Conservation (phyloP, 371 early-diverging fungal species). For the Mortierella sp. region DNA sequence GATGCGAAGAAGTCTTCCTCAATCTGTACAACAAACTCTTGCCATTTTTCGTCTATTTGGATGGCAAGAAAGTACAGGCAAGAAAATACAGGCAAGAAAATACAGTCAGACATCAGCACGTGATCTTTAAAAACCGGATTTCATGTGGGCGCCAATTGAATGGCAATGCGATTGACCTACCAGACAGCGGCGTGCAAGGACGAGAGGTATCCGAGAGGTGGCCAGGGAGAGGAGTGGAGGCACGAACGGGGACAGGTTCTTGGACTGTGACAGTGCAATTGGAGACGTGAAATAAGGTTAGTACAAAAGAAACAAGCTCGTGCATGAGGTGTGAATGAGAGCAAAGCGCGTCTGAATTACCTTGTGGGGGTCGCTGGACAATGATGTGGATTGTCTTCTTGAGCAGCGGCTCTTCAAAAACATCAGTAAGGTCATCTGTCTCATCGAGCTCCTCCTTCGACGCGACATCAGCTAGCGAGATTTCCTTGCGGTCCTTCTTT, state of each 20-base stretch:
- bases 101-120: too few relatives aligned
- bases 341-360: constrained; percentile 1
- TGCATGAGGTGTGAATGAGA: not conserved
- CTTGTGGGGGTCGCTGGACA: constrained; percentile 13
- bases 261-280: not conserved
- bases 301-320: constrained; percentile 1
- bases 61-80: not conserved
- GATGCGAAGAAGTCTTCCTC: constrained; percentile 8
- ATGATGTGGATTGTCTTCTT: constrained; percentile 2
- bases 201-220: not conserved
- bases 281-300: constrained; percentile 1
- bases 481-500: not conserved
- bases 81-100: not conserved
- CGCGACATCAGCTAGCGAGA: not conserved
- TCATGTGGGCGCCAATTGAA: too few relatives aligned
- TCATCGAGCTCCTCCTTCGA: not conserved
- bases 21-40: constrained; percentile 12
- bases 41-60: constrained; percentile 16
- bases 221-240: not conserved
- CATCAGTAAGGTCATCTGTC: constrained; percentile 1
- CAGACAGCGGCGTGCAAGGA: not conserved
- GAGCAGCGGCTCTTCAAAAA: not conserved
- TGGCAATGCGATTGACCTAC: not conserved
- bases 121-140: too few relatives aligned
- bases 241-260: not conserved